phyloP scores from a whole-genome alignment of 1,139 yeast species.

The Blastobotrys apis region DNA sequence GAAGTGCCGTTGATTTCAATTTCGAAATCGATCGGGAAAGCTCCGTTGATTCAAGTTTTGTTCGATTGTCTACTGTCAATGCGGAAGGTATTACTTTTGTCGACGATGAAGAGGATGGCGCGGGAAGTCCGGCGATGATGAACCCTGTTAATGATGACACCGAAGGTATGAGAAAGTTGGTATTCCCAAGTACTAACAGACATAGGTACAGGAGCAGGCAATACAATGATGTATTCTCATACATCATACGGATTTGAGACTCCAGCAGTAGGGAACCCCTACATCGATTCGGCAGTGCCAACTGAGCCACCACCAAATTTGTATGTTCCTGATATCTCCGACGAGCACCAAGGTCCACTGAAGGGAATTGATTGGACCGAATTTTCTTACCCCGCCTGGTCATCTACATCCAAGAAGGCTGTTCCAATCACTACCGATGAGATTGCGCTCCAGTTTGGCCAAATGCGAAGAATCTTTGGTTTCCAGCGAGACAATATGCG shows the following conservation, averaged over 20 bases:
- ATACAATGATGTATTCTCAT: background rate
- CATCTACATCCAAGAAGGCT: conserved; percentile 30
- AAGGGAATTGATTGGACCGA: conserved; percentile 36
- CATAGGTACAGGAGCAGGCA: no score
- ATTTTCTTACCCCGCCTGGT: conserved; percentile 63
- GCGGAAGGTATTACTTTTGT: no score
- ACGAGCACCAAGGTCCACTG: conserved; percentile 1
- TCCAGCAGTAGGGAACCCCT: conserved; percentile 1
- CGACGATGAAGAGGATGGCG: no score
- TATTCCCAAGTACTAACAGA: no score
- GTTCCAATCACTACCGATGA: conserved; percentile 46
- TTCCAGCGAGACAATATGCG: conserved; percentile 73
- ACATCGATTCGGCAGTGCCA: background rate
- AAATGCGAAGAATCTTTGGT: conserved; percentile 60
- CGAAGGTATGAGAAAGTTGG: no score
- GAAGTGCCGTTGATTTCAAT: no score
- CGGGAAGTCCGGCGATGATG: no score
- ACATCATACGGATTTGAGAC: conserved; percentile 9
- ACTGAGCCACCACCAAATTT: conserved; percentile 4
- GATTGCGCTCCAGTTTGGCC: conserved; percentile 60
- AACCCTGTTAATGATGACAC: no score
- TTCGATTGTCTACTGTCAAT: no score
- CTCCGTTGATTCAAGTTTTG: no score
- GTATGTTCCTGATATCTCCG: background rate
- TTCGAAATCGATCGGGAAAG: no score